Conservation (phyloP, 2,329 filamentous ascomycete genomes). For the Hymenoscyphus scutula region DNA sequence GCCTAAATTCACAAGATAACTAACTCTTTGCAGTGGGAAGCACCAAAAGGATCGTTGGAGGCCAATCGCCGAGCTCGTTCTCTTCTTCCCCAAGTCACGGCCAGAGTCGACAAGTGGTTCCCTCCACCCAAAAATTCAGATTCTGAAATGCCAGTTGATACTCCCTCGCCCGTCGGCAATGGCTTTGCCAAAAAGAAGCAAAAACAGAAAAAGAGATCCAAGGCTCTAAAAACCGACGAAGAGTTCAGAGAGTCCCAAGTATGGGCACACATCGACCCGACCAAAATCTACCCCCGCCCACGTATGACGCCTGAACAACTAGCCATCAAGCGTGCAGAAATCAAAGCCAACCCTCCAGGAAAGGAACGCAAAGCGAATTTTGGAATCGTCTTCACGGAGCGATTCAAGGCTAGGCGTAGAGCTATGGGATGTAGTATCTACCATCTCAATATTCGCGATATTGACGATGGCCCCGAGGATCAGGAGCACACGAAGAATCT, state of each 20-base stretch:
- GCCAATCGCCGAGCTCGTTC: background rate
- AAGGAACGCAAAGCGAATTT: constrained; percentile 31
- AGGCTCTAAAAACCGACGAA: background rate
- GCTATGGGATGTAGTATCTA: constrained; percentile 8
- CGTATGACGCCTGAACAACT: constrained; percentile 46
- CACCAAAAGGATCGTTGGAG: background rate
- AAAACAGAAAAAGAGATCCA: background rate
- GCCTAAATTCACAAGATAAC: no score
- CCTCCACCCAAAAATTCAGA: no score
- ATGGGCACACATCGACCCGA: constrained; percentile 51
- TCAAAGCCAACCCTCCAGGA: constrained; percentile 40
- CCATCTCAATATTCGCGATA: background rate
- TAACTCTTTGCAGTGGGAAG: background rate
- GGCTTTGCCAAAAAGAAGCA: no score
- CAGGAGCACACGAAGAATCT: background rate
- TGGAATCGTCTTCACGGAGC: constrained; percentile 34
- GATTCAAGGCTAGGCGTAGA: constrained; percentile 4
- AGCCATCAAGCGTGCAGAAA: constrained; percentile 48
- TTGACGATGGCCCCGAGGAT: background rate
- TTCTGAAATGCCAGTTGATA: background rate
- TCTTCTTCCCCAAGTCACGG: background rate
- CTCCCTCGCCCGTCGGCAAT: no score
- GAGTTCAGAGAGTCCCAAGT: constrained; percentile 32
- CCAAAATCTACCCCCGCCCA: constrained; percentile 46
- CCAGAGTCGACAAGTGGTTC: background rate